Base-by-base conservation (phyloP, 352 stramenopile species). In the Phytophthora brassicae region DNA sequence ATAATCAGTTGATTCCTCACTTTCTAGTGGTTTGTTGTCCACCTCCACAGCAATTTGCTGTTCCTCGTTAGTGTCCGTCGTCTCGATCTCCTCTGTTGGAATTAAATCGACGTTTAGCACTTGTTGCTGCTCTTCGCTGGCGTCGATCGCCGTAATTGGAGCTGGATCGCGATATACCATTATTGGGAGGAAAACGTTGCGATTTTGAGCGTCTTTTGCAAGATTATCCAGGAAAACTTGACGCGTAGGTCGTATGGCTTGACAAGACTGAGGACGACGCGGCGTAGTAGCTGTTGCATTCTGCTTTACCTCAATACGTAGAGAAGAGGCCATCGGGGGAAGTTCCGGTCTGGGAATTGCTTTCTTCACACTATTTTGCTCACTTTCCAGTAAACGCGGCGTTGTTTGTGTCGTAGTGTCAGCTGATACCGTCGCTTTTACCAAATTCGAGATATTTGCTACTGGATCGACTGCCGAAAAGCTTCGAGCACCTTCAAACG, bases 391-490 rank as follows among this genome's bases (percentile, higher is more conserved):
- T 24, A 63, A 28, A 31, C 47, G 64, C 14, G 64, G 49, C 17
- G 28, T 73, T 31, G 54, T 70, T 38, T 65, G 63, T 41, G 61
- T 74, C 6, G 41, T 28, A 14, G 50, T 62, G 47, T 72, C 59
- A 42, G 43, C 33, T 13, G 61, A 19, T 46, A 59, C 26, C 23
- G 38, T 66, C 12, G 56, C 35, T 39, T 70, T 64, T 19, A 58
- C 28, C 45, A 50, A 26, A 26, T 64, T 56, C 9, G 26, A 26
- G 20, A 16, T 38, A 49, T 72, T 63, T n/a, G 70, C 64, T 4
- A 75, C 44, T 28, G 63, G 62, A 11, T 75, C 65, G 0, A 71
- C 77, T 50, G 84, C 72, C 0, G 64, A 56, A 31, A 86, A 90
- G 47, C 57, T 85, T 16, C 53, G 66, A 0, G 59, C 64, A 28